These are phyloP conservation scores for Trichoderma guizhouense DNA, from an alignment of 2,329 filamentous ascomycete genomes.

Conservation along the genomic window DNA sequence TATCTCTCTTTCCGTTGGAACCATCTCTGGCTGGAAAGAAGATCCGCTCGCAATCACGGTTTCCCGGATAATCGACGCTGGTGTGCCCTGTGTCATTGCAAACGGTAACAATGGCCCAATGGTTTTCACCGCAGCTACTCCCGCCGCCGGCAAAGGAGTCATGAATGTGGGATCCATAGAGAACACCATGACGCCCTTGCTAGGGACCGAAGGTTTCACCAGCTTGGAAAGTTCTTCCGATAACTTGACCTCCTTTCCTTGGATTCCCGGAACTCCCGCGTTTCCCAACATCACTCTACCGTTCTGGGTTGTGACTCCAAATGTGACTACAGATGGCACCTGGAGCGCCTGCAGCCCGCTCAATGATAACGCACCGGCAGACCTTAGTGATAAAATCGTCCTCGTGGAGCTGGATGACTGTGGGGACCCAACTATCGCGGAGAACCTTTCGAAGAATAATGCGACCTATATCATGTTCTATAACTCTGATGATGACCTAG, in stretches of 20 bases:
- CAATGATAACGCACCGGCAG: conserved; percentile 47
- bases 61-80: conserved; percentile 40
- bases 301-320: conserved; percentile 47
- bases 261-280: background rate
- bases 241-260: background rate
- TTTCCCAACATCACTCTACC: conserved; percentile 32
- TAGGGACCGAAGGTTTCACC: background rate
- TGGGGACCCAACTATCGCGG: conserved; percentile 51
- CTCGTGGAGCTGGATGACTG: conserved; percentile 50
- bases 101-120: conserved; percentile 42
- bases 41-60: conserved; percentile 34
- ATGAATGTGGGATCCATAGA: conserved; percentile 44
- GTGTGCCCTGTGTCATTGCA: conserved; percentile 39
- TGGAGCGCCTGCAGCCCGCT: conserved; percentile 52
- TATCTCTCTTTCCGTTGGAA: conserved; percentile 36
- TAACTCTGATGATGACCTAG: conserved; percentile 43
- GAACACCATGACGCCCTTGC: conserved; percentile 36
- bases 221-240: background rate
- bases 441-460: conserved; percentile 47
- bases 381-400: conserved; percentile 56
- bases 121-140: conserved; percentile 39
- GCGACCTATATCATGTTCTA: conserved; percentile 61
- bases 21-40: conserved; percentile 29
- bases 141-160: conserved; percentile 39
- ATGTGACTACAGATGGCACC: conserved; percentile 40